Evolutionary conservation across 2,329 filamentous ascomycete species (phyloP).

Genomic region (Chaetomium sp.): DNA sequence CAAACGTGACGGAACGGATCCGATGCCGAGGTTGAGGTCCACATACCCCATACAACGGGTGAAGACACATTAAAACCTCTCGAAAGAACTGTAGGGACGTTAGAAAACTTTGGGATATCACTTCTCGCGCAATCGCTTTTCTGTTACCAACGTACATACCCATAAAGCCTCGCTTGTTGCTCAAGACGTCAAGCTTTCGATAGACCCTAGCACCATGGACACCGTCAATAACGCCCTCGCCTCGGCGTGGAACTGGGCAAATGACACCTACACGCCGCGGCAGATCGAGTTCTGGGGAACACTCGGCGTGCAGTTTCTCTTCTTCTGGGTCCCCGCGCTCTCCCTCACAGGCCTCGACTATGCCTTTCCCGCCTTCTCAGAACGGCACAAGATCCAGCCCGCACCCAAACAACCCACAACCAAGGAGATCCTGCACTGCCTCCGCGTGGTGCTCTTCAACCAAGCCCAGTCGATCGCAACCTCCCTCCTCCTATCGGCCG

Average conservation of each 20-base stretch:
- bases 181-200: no score
- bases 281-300: conserved; percentile 37
- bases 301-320: conserved; percentile 35
- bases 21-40: no score
- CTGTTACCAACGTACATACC: no score
- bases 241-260: conserved; percentile 19
- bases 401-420: conserved; percentile 42
- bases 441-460: conserved; percentile 40
- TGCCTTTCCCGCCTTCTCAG: conserved; percentile 41
- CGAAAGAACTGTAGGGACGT: no score
- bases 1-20: no score
- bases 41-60: no score
- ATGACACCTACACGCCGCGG: conserved; percentile 19
- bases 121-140: no score
- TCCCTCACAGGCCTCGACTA: conserved; percentile 39
- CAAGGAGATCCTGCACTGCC: conserved; percentile 39
- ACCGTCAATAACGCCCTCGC: background rate
- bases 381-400: conserved; percentile 48
- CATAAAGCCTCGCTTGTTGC: no score
- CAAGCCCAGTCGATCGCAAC: conserved; percentile 36
- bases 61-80: no score
- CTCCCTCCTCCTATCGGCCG: conserved; percentile 21
- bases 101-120: no score
- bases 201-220: background rate
- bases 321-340: conserved; percentile 41